Conservation (phyloP, 495 filamentous ascomycete species). For the Wilcoxina mikolae region DNA sequence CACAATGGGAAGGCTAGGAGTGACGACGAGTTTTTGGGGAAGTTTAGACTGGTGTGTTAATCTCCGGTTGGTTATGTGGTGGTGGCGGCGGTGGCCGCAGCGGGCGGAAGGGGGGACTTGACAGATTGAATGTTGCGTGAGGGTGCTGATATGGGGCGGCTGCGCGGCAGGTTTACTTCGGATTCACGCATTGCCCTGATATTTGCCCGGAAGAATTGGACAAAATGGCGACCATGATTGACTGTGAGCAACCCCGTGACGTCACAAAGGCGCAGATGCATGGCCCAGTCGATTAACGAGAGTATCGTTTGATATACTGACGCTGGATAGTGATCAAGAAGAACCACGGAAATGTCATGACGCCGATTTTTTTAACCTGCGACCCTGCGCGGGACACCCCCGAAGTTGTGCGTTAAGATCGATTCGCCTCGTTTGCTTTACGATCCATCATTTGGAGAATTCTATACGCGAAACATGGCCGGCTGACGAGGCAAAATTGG, state of each 20-base stretch:
- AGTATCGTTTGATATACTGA: no score
- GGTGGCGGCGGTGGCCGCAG: neutral
- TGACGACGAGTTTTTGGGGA: conserved; percentile 66
- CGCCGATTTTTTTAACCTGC: conserved; percentile 83
- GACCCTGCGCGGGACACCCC: conserved; percentile 86
- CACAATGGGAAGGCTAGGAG: conserved; percentile 62
- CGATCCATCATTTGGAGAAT: neutral
- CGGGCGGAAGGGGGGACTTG: neutral
- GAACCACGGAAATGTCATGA: conserved; percentile 25
- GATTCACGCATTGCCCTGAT: conserved; percentile 95
- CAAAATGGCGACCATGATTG: conserved; percentile 91
- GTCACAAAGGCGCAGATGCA: no score
- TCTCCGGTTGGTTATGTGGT: neutral
- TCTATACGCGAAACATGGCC: neutral
- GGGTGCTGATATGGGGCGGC: neutral
- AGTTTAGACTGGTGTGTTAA: conserved; percentile 52
- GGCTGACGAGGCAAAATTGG: neutral
- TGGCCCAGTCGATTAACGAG: no score
- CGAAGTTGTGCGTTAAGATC: conserved; percentile 36
- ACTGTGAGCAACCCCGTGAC: conserved; percentile 54
- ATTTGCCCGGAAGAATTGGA: conserved; percentile 98
- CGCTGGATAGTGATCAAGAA: conserved; percentile 29
- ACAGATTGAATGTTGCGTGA: neutral
- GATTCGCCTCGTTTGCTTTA: neutral
- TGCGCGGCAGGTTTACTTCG: conserved; percentile 66